phyloP scores from a whole-genome alignment of 805 yeast genomes.

The Priceomyces haplophilus region DNA sequence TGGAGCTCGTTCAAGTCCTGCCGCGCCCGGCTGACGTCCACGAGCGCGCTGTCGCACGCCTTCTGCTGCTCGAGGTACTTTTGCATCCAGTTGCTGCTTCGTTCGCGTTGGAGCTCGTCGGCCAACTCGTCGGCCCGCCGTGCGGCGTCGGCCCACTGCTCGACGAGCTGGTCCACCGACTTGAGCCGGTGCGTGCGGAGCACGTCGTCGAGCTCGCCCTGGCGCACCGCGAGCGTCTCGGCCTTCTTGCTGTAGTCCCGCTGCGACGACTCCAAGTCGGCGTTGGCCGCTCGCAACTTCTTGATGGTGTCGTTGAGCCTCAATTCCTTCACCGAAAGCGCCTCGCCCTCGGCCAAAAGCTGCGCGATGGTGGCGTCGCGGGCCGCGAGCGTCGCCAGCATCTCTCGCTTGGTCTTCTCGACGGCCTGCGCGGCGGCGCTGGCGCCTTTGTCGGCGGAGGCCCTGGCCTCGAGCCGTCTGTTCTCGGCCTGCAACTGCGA shows the following conservation, averaged over 20 bases:
- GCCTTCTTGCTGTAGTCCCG: constrained; percentile 27
- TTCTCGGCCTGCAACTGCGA: background rate
- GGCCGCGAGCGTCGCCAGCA: constrained; percentile 34
- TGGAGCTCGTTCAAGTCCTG: constrained; percentile 28
- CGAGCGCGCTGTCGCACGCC: constrained; percentile 21
- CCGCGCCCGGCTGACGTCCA: constrained; percentile 15
- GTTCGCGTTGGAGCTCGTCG: constrained; percentile 16
- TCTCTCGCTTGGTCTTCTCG: constrained; percentile 11
- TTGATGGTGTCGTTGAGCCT: constrained; percentile 65
- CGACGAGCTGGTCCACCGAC: constrained; percentile 27
- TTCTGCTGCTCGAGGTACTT: constrained; percentile 24
- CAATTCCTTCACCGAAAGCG: constrained; percentile 67
- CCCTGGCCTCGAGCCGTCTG: constrained; percentile 1
- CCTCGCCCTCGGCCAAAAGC: constrained; percentile 72
- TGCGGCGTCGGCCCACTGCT: constrained; percentile 13
- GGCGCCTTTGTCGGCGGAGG: background rate
- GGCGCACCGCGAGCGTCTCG: constrained; percentile 27
- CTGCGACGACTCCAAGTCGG: constrained; percentile 28
- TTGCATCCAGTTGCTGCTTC: constrained; percentile 20
- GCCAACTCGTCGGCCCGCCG: constrained; percentile 14
- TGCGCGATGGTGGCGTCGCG: constrained; percentile 64
- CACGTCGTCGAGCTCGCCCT: constrained; percentile 39
- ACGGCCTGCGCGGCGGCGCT: constrained; percentile 3
- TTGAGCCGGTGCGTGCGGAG: constrained; percentile 26
- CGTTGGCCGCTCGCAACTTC: constrained; percentile 42